phyloP scores from a whole-genome alignment of 2,329 filamentous ascomycete genomes.

The Aspergillus cejpii region DNA sequence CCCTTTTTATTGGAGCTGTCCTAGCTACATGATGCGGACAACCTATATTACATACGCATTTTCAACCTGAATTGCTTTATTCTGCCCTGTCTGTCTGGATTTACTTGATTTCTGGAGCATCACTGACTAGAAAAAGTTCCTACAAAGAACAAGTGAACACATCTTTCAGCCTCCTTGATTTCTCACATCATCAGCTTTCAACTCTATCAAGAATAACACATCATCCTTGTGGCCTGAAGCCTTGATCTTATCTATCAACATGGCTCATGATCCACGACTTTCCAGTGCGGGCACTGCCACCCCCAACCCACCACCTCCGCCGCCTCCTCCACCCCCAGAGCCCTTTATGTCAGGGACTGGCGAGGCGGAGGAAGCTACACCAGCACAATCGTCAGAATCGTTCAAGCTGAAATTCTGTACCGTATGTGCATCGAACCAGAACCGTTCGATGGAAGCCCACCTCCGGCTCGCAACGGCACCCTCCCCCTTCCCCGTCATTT shows the following conservation, averaged over 20 bases:
- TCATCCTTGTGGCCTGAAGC: conserved; percentile 4
- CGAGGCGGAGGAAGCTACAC: conserved; percentile 14
- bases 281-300: conserved; percentile 43
- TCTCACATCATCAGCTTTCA: neutral
- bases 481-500: conserved; percentile 90
- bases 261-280: conserved; percentile 49
- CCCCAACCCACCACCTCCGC: conserved; percentile 40
- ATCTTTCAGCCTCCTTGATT: conserved; percentile 33
- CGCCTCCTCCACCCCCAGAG: conserved; percentile 44
- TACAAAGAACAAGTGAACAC: conserved; percentile 31
- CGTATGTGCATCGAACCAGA: conserved; percentile 98
- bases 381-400: conserved; percentile 42
- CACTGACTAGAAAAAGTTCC: conserved; percentile 26
- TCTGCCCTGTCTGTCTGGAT: conserved; percentile 4
- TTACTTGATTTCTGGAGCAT: neutral
- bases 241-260: conserved; percentile 20
- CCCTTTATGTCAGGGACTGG: conserved; percentile 34
- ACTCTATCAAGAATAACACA: conserved; percentile 1
- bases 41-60: conserved; percentile 53
- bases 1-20: conserved; percentile 70
- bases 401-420: conserved; percentile 96
- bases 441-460: conserved; percentile 99
- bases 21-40: conserved; percentile 57
- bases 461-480: conserved; percentile 76
- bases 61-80: conserved; percentile 23